Conservation (phyloP, 2,329 filamentous ascomycete species). For the Sporothrix globosa region DNA sequence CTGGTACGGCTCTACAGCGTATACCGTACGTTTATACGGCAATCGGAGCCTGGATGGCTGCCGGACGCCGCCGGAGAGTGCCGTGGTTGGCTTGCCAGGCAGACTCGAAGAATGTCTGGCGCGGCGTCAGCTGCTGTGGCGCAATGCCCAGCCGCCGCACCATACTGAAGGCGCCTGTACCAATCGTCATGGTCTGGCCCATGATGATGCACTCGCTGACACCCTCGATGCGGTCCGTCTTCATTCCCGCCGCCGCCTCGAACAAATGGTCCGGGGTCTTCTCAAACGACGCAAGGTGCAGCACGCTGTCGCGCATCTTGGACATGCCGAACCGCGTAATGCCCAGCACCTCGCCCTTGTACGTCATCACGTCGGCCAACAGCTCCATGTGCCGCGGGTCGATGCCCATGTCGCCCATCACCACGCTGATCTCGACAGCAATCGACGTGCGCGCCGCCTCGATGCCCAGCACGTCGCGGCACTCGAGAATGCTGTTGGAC, state of each 20-base stretch:
- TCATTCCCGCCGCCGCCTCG: slow-evolving; percentile 89
- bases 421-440: slow-evolving; percentile 79
- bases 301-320: slow-evolving; percentile 92
- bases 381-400: slow-evolving; percentile 98
- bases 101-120: slow-evolving; percentile 73
- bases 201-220: slow-evolving; percentile 98
- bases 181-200: slow-evolving; percentile 90
- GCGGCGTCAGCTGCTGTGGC: slow-evolving; percentile 59
- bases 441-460: slow-evolving; percentile 92
- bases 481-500: slow-evolving; percentile 91
- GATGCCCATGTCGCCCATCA: slow-evolving; percentile 94
- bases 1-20: not conserved
- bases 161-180: slow-evolving; percentile 90
- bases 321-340: slow-evolving; percentile 95
- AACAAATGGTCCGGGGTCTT: slow-evolving; percentile 98
- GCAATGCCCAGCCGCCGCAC: slow-evolving; percentile 74
- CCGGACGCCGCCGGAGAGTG: slow-evolving; percentile 3
- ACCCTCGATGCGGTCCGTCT: slow-evolving; percentile 88
- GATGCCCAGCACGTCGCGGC: slow-evolving; percentile 83
- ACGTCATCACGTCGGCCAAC: slow-evolving; percentile 97
- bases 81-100: slow-evolving; percentile 50
- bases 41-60: not conserved
- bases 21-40: not conserved
- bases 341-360: slow-evolving; percentile 93
- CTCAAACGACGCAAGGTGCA: slow-evolving; percentile 94